phyloP scores from a whole-genome alignment of 192 early-diverging fungal species.

The Spizellomyces punctatus region DNA sequence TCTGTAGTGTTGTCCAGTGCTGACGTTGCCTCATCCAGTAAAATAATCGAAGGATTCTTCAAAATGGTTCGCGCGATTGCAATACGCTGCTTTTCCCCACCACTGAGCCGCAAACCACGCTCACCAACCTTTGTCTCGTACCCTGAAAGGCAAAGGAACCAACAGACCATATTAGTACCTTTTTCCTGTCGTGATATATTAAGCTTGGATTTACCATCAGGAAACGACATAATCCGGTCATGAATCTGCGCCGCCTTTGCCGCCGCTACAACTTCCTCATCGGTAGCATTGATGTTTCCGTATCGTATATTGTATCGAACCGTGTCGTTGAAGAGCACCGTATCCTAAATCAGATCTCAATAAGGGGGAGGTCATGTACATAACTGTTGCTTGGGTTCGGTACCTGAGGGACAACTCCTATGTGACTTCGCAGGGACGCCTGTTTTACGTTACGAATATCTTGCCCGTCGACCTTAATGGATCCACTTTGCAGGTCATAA shows the following conservation, averaged over 20 bases:
- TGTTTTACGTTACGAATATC: conserved; percentile 70
- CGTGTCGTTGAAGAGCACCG: conserved; percentile 95
- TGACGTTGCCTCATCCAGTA: conserved; percentile 89
- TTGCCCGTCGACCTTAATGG: conserved; percentile 86
- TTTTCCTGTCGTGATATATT: not conserved
- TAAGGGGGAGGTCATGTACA: not conserved
- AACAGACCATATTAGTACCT: conserved; percentile 46
- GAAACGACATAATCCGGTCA: conserved; percentile 74
- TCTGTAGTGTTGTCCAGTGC: conserved; percentile 70
- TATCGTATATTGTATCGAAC: conserved; percentile 95
- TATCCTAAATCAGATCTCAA: conserved; percentile 66
- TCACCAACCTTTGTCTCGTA: conserved; percentile 56
- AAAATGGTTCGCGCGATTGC: conserved; percentile 84
- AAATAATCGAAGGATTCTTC: conserved; percentile 73
- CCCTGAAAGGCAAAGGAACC: conserved; percentile 46
- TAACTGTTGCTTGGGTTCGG: not conserved
- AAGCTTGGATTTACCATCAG: conserved; percentile 57
- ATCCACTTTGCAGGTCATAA: conserved; percentile 82
- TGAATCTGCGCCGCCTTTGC: conserved; percentile 82
- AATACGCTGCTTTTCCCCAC: conserved; percentile 91
- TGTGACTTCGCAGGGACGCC: conserved; percentile 72
- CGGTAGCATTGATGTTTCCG: conserved; percentile 58
- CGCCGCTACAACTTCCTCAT: conserved; percentile 68
- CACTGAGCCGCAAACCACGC: conserved; percentile 73
- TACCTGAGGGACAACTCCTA: conserved; percentile 87